Evolutionary conservation across 768 basidiomycete genomes (phyloP).

Genomic region (Auriscalpium vulgare): DNA sequence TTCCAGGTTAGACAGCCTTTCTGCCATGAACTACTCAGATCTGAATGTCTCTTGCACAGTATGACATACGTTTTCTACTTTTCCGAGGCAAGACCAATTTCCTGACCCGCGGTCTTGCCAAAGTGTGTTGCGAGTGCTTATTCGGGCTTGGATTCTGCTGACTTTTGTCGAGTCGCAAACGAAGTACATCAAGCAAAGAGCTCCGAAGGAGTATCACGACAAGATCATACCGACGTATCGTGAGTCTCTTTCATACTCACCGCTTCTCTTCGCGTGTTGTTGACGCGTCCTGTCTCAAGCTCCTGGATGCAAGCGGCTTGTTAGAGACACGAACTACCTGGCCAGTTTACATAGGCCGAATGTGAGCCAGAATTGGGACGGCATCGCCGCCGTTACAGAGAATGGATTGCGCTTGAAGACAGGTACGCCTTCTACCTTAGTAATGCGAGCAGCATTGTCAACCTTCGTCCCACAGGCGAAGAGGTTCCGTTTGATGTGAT

Average conservation of each 20-base stretch:
- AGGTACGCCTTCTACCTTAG: constrained; percentile 5
- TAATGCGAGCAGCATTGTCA: not conserved
- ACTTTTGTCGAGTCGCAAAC: not conserved
- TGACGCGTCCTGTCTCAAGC: constrained; percentile 7
- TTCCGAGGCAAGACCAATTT: not conserved
- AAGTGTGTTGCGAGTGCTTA: not conserved
- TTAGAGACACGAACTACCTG: constrained; percentile 27
- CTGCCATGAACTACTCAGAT: not conserved
- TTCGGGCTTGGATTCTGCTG: not conserved
- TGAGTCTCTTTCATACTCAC: constrained; percentile 1
- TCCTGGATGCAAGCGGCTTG: constrained; percentile 21
- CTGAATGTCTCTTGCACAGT: not conserved
- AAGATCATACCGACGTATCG: constrained; percentile 23
- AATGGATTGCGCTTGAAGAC: constrained; percentile 20
- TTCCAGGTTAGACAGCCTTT: constrained; percentile 1
- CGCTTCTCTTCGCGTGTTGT: not conserved
- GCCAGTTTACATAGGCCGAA: constrained; percentile 22
- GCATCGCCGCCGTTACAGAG: constrained; percentile 11
- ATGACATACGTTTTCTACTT: not conserved
- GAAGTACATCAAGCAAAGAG: constrained; percentile 15
- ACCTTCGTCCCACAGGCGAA: constrained; percentile 15
- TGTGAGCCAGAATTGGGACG: constrained; percentile 19
- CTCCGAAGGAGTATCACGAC: constrained; percentile 24
- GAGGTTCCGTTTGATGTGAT: constrained; percentile 26
- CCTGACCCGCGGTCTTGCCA: not conserved